Evolutionary conservation across 495 filamentous ascomycete genomes (phyloP).

Genomic region (Aspergillus egyptiacus): DNA sequence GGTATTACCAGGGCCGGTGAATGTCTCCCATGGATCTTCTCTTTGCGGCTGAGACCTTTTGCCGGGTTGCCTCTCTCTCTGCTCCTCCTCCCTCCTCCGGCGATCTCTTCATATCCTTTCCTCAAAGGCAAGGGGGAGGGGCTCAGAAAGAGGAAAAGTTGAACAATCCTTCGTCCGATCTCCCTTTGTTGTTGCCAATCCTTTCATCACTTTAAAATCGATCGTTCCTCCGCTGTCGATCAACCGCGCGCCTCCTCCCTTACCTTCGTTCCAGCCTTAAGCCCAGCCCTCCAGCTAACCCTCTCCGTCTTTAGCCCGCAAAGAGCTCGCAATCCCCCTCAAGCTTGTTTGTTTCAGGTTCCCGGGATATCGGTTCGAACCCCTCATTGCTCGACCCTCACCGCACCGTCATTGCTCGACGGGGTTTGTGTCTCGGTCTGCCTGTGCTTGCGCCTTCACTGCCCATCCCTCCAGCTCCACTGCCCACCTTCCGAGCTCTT

Average conservation of each 20-base stretch:
- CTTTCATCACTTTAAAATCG: not conserved
- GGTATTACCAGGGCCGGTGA: slow-evolving; percentile 5
- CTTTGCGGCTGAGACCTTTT: too few relatives aligned
- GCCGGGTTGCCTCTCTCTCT: slow-evolving; percentile 17
- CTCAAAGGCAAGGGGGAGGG: slow-evolving; percentile 6
- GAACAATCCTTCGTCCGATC: slow-evolving; percentile 9
- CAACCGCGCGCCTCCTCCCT: slow-evolving; percentile 17
- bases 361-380: not conserved
- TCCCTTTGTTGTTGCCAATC: slow-evolving; percentile 4
- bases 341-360: not conserved
- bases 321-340: not conserved
- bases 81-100: slow-evolving; percentile 13
- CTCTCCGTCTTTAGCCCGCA: slow-evolving; percentile 5
- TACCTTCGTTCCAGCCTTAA: slow-evolving; percentile 15
- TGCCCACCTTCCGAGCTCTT: slow-evolving; percentile 5
- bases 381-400: not conserved
- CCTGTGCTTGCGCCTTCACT: slow-evolving; percentile 1
- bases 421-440: slow-evolving; percentile 4
- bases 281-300: slow-evolving; percentile 12
- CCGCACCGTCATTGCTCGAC: slow-evolving; percentile 9
- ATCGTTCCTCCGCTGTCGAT: slow-evolving; percentile 20
- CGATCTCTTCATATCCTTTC: not conserved
- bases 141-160: slow-evolving; percentile 4
- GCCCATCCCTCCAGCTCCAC: slow-evolving; percentile 5
- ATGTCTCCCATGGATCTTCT: too few relatives aligned